A percentile compares a stretch with the other conserved stretches of the same genome.
Evolutionary conservation across 1,284 basidiomycete species (phyloP).

Genomic region (Trichosporon coremiiforme): DNA sequence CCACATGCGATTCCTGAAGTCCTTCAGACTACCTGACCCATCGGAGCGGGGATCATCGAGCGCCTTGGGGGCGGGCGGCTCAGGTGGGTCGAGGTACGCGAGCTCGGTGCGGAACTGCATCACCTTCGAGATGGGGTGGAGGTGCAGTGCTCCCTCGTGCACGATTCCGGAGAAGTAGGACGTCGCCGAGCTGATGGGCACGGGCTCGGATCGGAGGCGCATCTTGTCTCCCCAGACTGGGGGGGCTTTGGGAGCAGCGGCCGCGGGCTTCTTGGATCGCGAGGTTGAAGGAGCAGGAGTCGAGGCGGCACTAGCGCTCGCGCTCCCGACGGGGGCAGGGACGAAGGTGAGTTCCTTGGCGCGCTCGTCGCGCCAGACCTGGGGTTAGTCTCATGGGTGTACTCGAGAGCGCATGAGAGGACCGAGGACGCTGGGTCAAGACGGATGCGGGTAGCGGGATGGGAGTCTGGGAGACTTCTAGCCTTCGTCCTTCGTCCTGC

Average conservation of each 20-base stretch:
- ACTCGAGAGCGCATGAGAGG: too few species aligned
- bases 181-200: constrained; percentile 45
- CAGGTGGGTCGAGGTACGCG: constrained; percentile 44
- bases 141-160: constrained; percentile 52
- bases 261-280: constrained; percentile 8
- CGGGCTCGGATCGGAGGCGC: constrained; percentile 47
- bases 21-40: constrained; percentile 52
- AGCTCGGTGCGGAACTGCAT: constrained; percentile 54
- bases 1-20: constrained; percentile 56
- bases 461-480: too few species aligned
- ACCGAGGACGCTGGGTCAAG: too few species aligned
- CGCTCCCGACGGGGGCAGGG: not conserved
- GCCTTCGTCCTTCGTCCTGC: too few species aligned
- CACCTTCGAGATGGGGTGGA: constrained; percentile 48
- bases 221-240: constrained; percentile 54
- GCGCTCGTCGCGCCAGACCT: constrained; percentile 51
- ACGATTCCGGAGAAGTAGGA: constrained; percentile 49
- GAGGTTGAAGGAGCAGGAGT: constrained; percentile 17
- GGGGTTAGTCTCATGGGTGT: not conserved
- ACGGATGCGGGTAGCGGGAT: too few species aligned
- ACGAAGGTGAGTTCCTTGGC: constrained; percentile 50
- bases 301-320: constrained; percentile 25
- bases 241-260: constrained; percentile 26
- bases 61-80: not conserved
- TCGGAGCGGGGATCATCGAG: constrained; percentile 51